phyloP scores from a whole-genome alignment of 148 eudicot species.

The Arctostaphylos glauca region DNA sequence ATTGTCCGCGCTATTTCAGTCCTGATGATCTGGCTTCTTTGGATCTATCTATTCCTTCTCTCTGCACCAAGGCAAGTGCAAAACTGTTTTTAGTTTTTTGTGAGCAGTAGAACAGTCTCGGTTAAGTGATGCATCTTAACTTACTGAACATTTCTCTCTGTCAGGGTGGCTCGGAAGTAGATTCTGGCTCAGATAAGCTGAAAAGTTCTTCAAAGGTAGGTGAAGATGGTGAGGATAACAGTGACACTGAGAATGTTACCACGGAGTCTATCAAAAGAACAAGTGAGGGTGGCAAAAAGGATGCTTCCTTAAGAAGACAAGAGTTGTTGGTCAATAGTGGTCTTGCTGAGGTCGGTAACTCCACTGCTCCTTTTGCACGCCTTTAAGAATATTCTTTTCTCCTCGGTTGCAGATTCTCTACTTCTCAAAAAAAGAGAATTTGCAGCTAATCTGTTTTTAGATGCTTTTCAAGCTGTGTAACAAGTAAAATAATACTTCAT shows the following conservation, averaged over 20 bases:
- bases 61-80: conserved; percentile 53
- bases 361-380: conserved; percentile 7
- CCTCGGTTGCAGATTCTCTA: background rate
- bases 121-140: conserved; percentile 3
- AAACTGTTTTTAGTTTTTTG: background rate
- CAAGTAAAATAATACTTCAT: background rate
- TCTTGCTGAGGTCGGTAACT: conserved; percentile 84
- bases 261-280: conserved; percentile 27
- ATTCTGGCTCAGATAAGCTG: conserved; percentile 26
- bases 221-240: conserved; percentile 36
- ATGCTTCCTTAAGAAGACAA: conserved; percentile 68
- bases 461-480: background rate
- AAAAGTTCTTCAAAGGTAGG: conserved; percentile 28
- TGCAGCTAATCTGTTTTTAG: background rate
- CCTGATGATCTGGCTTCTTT: conserved; percentile 75
- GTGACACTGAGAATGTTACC: conserved; percentile 27
- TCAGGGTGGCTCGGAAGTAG: conserved; percentile 40
- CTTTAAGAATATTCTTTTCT: background rate
- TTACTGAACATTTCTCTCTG: conserved; percentile 7
- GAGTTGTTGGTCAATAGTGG: conserved; percentile 87
- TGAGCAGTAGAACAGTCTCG: background rate
- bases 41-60: conserved; percentile 61
- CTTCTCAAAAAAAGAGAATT: background rate
- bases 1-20: conserved; percentile 71
- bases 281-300: conserved; percentile 81